Conservation (phyloP, 352 stramenopile species). For the Globisporangium rhizosaccharum region DNA sequence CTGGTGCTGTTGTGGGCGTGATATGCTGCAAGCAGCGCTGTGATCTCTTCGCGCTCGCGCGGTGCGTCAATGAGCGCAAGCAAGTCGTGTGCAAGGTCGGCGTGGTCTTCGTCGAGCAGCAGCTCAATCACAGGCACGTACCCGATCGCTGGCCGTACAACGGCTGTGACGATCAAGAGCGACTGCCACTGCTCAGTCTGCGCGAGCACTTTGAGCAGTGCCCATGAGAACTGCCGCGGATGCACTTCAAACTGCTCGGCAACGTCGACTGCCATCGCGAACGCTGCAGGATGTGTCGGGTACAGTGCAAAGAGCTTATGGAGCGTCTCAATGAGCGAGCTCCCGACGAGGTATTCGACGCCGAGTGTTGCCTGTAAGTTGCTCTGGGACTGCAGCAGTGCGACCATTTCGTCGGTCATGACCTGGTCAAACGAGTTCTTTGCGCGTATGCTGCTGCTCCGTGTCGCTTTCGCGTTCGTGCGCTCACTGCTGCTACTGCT, state of each 20-base stretch:
- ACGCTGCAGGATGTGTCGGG: slow-evolving; percentile 26
- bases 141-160: slow-evolving; percentile 34
- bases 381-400: slow-evolving; percentile 37
- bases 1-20: slow-evolving; percentile 8
- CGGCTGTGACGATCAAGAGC: slow-evolving; percentile 30
- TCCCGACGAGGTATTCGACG: slow-evolving; percentile 36
- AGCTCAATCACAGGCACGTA: slow-evolving; percentile 38
- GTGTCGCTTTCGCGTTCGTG: neutral
- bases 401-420: slow-evolving; percentile 46
- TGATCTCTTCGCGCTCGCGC: slow-evolving; percentile 29
- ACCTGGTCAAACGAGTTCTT: slow-evolving; percentile 35
- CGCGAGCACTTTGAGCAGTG: slow-evolving; percentile 32
- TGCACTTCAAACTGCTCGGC: slow-evolving; percentile 37
- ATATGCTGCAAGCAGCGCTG: slow-evolving; percentile 21
- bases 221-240: slow-evolving; percentile 55
- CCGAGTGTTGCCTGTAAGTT: slow-evolving; percentile 31
- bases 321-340: slow-evolving; percentile 50
- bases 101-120: slow-evolving; percentile 37
- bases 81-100: slow-evolving; percentile 29
- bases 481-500: neutral
- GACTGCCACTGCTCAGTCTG: slow-evolving; percentile 46
- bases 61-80: slow-evolving; percentile 25
- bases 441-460: slow-evolving; percentile 9
- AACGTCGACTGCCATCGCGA: slow-evolving; percentile 29
- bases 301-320: slow-evolving; percentile 56